phyloP scores from a whole-genome alignment of 495 filamentous ascomycete genomes.

The Neurospora africana region DNA sequence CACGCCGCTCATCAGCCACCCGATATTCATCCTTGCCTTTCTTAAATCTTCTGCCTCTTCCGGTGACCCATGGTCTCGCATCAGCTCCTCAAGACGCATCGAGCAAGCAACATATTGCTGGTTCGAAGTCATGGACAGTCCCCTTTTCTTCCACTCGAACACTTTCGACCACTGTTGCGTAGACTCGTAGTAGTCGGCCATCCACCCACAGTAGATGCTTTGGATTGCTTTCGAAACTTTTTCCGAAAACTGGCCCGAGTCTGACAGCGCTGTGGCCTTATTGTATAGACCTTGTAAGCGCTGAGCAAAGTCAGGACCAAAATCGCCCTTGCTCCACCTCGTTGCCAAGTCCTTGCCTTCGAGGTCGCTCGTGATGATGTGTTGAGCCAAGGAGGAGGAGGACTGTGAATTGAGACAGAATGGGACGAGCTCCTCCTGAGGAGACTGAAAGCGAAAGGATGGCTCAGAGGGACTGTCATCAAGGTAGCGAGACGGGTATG shows the following conservation, averaged over 20 bases:
- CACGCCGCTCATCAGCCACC: slow-evolving; percentile 12
- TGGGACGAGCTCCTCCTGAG: not conserved
- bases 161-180: slow-evolving; percentile 12
- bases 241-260: slow-evolving; percentile 1
- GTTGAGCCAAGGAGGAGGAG: slow-evolving; percentile 23
- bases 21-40: slow-evolving; percentile 7
- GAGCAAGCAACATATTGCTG: slow-evolving; percentile 23
- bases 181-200: slow-evolving; percentile 20
- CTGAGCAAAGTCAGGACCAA: slow-evolving; percentile 9
- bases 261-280: not conserved
- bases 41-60: slow-evolving; percentile 17
- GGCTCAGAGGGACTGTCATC: not conserved
- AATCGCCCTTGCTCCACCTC: slow-evolving; percentile 13
- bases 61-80: slow-evolving; percentile 11
- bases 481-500: not conserved
- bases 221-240: slow-evolving; percentile 14
- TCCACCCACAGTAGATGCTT: slow-evolving; percentile 16
- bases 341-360: slow-evolving; percentile 11
- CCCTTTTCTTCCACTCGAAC: slow-evolving; percentile 12
- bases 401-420: slow-evolving; percentile 16
- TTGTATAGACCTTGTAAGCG: slow-evolving; percentile 4
- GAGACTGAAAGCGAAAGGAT: not conserved
- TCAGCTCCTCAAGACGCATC: slow-evolving; percentile 19
- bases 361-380: slow-evolving; percentile 14
- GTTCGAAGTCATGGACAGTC: slow-evolving; percentile 10